These are phyloP conservation scores for Populus nigra DNA, from an alignment of 345 rosid species.

Conservation along the genomic window DNA sequence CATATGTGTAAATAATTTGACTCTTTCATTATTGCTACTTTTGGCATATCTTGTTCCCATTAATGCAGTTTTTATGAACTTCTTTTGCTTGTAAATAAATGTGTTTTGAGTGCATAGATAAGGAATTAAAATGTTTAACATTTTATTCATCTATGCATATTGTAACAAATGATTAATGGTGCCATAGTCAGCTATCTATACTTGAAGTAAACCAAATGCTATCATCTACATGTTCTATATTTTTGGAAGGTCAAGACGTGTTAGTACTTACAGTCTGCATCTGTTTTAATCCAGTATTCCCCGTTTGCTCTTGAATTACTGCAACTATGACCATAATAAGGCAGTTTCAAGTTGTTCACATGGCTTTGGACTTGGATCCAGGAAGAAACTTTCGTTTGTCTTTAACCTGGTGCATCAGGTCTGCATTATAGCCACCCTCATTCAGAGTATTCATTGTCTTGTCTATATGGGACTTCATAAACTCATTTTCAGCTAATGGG, in stretches of 20 bases:
- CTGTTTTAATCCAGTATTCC: constrained; percentile 92
- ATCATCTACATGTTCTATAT: neutral
- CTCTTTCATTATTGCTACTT: neutral
- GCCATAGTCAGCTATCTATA: neutral
- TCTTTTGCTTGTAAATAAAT: neutral
- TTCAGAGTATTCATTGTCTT: constrained; percentile 23
- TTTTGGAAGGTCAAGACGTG: neutral
- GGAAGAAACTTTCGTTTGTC: constrained; percentile 25
- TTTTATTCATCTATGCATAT: constrained; percentile 4
- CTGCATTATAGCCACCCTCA: constrained; percentile 23
- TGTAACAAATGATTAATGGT: neutral
- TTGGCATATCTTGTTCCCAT: neutral
- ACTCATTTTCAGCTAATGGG: constrained; percentile 32
- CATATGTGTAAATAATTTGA: neutral
- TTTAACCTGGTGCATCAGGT: constrained; percentile 26
- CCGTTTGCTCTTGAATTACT: constrained; percentile 36
- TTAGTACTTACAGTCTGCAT: constrained; percentile 79
- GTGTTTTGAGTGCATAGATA: neutral
- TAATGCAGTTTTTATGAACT: neutral
- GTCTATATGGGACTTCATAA: constrained; percentile 6
- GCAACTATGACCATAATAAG: constrained; percentile 30
- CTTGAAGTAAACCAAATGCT: constrained; percentile 5
- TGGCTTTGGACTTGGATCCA: constrained; percentile 21
- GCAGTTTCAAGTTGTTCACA: constrained; percentile 38
- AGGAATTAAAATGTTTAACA: neutral